Conservation (phyloP, 257 asterid species). For the Solanum okadae region DNA sequence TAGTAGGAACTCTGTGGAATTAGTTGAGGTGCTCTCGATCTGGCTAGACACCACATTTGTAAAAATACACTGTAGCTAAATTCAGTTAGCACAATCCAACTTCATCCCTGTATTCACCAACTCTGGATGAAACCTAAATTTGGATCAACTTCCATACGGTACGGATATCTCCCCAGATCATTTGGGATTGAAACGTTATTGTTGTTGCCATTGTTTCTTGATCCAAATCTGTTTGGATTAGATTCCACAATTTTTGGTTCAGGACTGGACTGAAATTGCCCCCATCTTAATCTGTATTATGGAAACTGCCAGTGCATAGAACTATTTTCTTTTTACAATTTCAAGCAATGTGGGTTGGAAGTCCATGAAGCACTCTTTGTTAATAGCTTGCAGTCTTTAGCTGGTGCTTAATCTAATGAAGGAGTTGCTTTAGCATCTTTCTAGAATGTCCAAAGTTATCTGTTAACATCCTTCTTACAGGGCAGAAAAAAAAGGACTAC, state of each 20-base stretch:
- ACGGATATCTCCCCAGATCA: neutral
- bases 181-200: neutral
- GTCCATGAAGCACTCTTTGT: neutral
- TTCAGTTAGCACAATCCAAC: neutral
- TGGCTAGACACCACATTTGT: neutral
- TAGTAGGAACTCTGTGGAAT: neutral
- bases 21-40: neutral
- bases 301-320: neutral
- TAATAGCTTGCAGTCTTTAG: neutral
- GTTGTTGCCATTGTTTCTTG: neutral
- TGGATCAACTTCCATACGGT: neutral
- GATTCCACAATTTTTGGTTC: neutral
- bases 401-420: neutral
- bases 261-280: neutral
- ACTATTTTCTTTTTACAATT: neutral
- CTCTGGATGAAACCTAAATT: neutral
- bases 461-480: neutral
- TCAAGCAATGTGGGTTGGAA: neutral
- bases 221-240: neutral
- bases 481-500: neutral
- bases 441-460: neutral
- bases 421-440: neutral
- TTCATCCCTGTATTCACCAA: neutral
- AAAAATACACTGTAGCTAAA: neutral
- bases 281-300: neutral